phyloP scores from a whole-genome alignment of 768 basidiomycete genomes.

The Chlorophyllum brunneum region DNA sequence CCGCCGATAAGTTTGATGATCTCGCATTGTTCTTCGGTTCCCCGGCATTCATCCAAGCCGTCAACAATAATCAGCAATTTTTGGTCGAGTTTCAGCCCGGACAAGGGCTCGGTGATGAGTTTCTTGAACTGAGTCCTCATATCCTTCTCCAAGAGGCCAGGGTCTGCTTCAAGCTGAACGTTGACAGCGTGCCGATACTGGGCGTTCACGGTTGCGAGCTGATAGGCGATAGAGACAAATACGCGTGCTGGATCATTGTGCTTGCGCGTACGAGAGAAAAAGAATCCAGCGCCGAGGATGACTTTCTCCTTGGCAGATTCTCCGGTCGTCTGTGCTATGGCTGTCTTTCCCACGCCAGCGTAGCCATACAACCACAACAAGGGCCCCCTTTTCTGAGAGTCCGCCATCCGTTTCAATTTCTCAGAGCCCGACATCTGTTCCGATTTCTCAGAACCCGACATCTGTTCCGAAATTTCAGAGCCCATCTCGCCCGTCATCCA shows the following conservation, averaged over 20 bases:
- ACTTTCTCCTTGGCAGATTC: not conserved
- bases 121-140: conserved; percentile 7
- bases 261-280: conserved; percentile 9
- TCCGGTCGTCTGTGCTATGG: conserved; percentile 12
- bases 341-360: conserved; percentile 11
- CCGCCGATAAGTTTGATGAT: conserved; percentile 8
- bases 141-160: not conserved
- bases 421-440: too few species aligned
- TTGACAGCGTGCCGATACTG: not conserved
- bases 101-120: conserved; percentile 7
- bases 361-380: conserved; percentile 1
- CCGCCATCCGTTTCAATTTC: not conserved
- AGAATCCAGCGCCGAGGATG: conserved; percentile 10
- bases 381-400: too few species aligned
- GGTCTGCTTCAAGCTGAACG: not conserved
- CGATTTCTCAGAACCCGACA: too few species aligned
- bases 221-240: conserved; percentile 15
- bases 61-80: conserved; percentile 11
- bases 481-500: too few species aligned
- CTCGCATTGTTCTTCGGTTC: conserved; percentile 8
- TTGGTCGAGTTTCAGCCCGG: not conserved
- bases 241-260: conserved; percentile 6
- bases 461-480: too few species aligned
- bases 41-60: conserved; percentile 16
- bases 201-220: not conserved